Percentiles rank a stretch among this genome's conserved stretches.
Conservation (phyloP, 192 early-diverging fungal species). For the Cladochytrium replicatum region DNA sequence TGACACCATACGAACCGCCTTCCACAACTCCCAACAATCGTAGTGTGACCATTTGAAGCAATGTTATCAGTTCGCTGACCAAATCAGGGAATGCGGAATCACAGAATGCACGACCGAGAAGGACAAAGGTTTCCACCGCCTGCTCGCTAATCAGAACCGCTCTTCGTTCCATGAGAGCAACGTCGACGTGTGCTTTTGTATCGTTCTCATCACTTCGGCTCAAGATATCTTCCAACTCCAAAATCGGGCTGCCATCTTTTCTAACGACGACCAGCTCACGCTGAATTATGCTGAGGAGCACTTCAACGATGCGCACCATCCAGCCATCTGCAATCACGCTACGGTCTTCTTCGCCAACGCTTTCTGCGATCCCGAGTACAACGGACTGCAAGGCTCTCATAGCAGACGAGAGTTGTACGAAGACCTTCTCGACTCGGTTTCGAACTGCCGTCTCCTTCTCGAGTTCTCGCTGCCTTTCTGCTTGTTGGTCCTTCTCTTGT, state of each 20-base stretch:
- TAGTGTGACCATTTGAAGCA: constrained; percentile 20
- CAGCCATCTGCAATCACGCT: constrained; percentile 39
- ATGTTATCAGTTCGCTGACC: no score
- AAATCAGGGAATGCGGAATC: no score
- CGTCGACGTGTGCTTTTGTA: no score
- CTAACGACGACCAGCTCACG: constrained; percentile 21
- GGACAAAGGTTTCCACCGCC: constrained; percentile 41
- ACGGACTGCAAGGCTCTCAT: constrained; percentile 58
- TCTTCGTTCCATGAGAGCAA: no score
- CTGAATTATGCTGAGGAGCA: constrained; percentile 29
- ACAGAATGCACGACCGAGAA: no score
- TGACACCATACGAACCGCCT: no score
- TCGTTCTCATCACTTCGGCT: no score
- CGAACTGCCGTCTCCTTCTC: constrained; percentile 67
- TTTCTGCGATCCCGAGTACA: constrained; percentile 43
- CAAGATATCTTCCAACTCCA: no score
- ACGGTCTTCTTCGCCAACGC: constrained; percentile 46
- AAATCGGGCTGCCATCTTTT: not conserved
- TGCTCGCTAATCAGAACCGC: constrained; percentile 48
- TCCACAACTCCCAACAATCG: constrained; percentile 22
- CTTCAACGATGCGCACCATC: constrained; percentile 17
- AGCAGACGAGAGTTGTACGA: constrained; percentile 41
- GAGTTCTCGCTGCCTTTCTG: constrained; percentile 67
- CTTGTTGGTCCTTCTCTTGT: constrained; percentile 34
- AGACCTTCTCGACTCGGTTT: constrained; percentile 42